A percentile compares a stretch with the other conserved stretches of the same genome.
Evolutionary conservation across 805 yeast genomes (phyloP).

Genomic region (Wickerhamomyces silvicola): DNA sequence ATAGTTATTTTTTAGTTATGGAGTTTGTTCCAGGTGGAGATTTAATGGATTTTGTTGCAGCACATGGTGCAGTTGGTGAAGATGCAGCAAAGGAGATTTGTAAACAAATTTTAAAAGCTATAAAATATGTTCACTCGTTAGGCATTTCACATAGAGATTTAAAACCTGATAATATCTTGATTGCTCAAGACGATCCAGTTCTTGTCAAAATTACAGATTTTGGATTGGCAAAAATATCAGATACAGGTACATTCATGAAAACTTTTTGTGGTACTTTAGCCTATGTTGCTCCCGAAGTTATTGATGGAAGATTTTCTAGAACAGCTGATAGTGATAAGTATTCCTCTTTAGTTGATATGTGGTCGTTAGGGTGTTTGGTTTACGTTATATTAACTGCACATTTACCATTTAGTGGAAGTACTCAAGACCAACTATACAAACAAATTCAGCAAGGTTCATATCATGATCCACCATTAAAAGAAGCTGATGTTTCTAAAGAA

Average conservation of each 20-base stretch:
- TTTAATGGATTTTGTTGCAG: constrained; percentile 93
- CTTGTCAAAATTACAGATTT: constrained; percentile 91
- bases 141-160: constrained; percentile 96
- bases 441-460: constrained; percentile 74
- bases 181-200: constrained; percentile 88
- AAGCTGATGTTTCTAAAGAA: constrained; percentile 55
- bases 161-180: constrained; percentile 92
- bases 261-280: constrained; percentile 98
- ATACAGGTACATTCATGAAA: constrained; percentile 78
- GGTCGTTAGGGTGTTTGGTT: constrained; percentile 94
- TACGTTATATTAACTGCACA: constrained; percentile 91
- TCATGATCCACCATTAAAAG: constrained; percentile 68
- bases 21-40: constrained; percentile 97
- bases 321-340: constrained; percentile 36
- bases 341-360: constrained; percentile 88
- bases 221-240: constrained; percentile 89
- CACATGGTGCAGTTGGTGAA: constrained; percentile 88
- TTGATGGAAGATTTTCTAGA: constrained; percentile 33
- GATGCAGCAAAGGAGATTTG: constrained; percentile 84
- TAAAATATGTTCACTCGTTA: constrained; percentile 77
- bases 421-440: constrained; percentile 78
- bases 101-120: constrained; percentile 76
- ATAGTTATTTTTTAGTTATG: constrained; percentile 84
- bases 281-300: constrained; percentile 93
- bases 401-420: constrained; percentile 88